Percentiles rank a stretch among this genome's conserved stretches.
These are phyloP conservation scores for Pholiota molesta DNA, from an alignment of 768 basidiomycete genomes.

Conservation along the genomic window DNA sequence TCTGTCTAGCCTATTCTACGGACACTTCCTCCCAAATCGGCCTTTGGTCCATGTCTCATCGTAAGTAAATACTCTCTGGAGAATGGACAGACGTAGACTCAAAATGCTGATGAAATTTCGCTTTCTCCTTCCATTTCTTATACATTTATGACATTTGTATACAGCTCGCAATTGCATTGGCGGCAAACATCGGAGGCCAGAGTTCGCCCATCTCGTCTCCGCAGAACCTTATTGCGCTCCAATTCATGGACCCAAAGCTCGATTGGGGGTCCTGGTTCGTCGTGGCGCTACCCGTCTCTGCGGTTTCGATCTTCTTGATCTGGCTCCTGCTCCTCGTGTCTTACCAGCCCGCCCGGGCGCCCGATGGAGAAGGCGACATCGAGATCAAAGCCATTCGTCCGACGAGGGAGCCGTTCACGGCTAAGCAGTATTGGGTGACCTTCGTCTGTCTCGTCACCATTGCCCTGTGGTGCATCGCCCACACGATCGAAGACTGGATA, in stretches of 20 bases:
- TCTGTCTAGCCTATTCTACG: slow-evolving; percentile 82
- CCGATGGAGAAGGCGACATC: slow-evolving; percentile 76
- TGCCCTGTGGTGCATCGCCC: slow-evolving; percentile 86
- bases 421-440: slow-evolving; percentile 89
- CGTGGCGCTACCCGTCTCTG: slow-evolving; percentile 90
- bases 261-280: slow-evolving; percentile 95
- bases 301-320: slow-evolving; percentile 83
- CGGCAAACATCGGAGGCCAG: slow-evolving; percentile 97
- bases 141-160: slow-evolving; percentile 8
- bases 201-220: slow-evolving; percentile 97
- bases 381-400: slow-evolving; percentile 86
- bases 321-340: slow-evolving; percentile 87
- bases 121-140: slow-evolving; percentile 4
- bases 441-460: slow-evolving; percentile 87
- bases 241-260: slow-evolving; percentile 82
- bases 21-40: slow-evolving; percentile 82
- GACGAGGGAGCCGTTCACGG: slow-evolving; percentile 77
- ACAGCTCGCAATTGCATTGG: slow-evolving; percentile 95
- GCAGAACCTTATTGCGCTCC: slow-evolving; percentile 92
- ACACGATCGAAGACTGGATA: slow-evolving; percentile 69
- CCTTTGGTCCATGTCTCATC: slow-evolving; percentile 90
- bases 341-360: slow-evolving; percentile 74
- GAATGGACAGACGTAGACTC: not conserved
- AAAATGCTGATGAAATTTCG: not conserved
- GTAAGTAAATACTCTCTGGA: slow-evolving; percentile 49